Base-by-base conservation (phyloP, 495 filamentous ascomycete species). In the Penicillium canescens region DNA sequence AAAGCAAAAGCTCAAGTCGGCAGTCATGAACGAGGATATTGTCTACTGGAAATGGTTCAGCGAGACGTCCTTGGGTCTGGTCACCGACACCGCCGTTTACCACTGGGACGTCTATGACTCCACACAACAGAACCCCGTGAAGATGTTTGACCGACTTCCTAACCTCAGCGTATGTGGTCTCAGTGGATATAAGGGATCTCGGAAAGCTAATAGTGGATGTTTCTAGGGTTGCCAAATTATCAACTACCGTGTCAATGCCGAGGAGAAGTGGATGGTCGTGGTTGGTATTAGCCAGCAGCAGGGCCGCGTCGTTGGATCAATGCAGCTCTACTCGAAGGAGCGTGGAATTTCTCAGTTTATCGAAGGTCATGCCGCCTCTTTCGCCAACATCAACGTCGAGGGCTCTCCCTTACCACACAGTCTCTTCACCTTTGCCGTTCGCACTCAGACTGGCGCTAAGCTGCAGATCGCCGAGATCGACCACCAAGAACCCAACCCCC, bases 11-110 rank as follows among this genome's bases (percentile, higher is more conserved):
- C 82, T 98, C 54, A 96, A 97, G 80, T 94, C 92, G 12, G 82
- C 92, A 21, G 88, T 86, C 10, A 97, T 97, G 91, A 88, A 86
- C 65, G 95, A 98, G 71, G 95, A 98, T 75, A 89, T 99, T 49
- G 84, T 89, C 12, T 99, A 94, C 81, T 99, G 94, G 94, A 96
- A 96, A 75, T 99, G 95, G 95, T 88, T 93, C 75, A 96, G 88
- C 74, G 86, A 93, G 60, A 87, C 79, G 44, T 86, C 82, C 48
- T 71, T 99, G 43, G 94, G 94, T 49, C 69, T 99, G 68, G 88
- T 99, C 35, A 97, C 93, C 34, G 91, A 96, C 26, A 86, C 75
- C 57, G 80, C 87, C 20, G 90, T 99, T 47, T 99, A 91, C 74
- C 94, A 98, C 77, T 99, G 94, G 94, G 91, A 98, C 69, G 89